A percentile compares a stretch with the other conserved stretches of the same genome.
Conservation (phyloP, 2,329 filamentous ascomycete species). For the Mariannaea sp. region DNA sequence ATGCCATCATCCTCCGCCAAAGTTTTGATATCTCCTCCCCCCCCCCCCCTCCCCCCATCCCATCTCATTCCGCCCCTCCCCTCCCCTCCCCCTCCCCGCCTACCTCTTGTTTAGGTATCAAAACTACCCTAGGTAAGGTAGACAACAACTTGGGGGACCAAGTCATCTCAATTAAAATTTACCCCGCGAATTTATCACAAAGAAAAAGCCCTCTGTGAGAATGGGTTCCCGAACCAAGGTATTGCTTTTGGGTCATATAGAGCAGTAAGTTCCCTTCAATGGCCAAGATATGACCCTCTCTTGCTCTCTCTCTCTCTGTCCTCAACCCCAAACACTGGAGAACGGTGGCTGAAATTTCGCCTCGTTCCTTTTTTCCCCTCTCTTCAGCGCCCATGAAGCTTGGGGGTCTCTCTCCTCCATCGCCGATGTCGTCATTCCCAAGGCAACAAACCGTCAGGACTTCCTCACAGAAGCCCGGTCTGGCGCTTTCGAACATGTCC, state of each 20-base stretch:
- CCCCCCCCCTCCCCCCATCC: too few relatives aligned
- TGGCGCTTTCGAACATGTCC: constrained; percentile 68
- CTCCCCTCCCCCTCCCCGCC: too few relatives aligned
- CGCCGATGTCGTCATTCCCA: constrained; percentile 68
- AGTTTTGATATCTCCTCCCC: too few relatives aligned
- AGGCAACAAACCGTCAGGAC: constrained; percentile 63
- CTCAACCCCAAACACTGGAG: not conserved
- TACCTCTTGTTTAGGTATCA: too few relatives aligned
- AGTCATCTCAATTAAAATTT: too few relatives aligned
- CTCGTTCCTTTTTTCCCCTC: not conserved
- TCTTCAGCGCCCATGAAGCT: constrained; percentile 63
- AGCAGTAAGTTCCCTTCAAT: constrained; percentile 41
- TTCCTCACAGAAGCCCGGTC: constrained; percentile 72
- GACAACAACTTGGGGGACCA: too few relatives aligned
- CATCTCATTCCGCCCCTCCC: too few relatives aligned
- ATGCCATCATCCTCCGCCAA: not conserved
- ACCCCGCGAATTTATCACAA: constrained; percentile 11
- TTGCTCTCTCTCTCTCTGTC: not conserved
- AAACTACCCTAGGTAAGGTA: too few relatives aligned
- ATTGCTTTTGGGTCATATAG: constrained; percentile 47
- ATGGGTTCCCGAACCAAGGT: constrained; percentile 44
- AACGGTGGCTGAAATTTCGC: too few relatives aligned
- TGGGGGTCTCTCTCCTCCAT: constrained; percentile 66
- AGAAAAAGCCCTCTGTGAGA: constrained; percentile 1
- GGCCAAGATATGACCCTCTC: not conserved